Percentiles rank a stretch among this genome's conserved stretches.
phyloP scores from a whole-genome alignment of 2,329 filamentous ascomycete genomes.

The Lasiodiplodia theobromae region DNA sequence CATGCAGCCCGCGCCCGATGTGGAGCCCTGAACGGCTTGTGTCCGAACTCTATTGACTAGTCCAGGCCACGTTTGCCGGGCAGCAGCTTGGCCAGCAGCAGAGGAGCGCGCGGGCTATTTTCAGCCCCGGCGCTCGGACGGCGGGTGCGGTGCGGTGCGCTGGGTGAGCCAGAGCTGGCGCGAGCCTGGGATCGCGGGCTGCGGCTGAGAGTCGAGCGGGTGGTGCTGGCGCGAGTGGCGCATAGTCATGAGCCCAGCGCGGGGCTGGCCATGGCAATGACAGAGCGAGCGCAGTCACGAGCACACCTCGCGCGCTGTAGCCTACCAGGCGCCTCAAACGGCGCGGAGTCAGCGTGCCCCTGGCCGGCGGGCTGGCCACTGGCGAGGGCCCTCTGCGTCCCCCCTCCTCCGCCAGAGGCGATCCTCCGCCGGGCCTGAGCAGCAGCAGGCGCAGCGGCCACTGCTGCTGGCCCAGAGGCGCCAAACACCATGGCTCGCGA shows the following conservation, averaged over 20 bases:
- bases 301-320: background rate
- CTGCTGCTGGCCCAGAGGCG: background rate
- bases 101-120: constrained; percentile 20
- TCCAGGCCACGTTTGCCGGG: constrained; percentile 20
- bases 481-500: constrained; percentile 9
- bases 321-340: constrained; percentile 15
- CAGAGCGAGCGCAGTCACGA: constrained; percentile 19
- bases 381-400: constrained; percentile 16
- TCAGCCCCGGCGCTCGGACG: constrained; percentile 7
- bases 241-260: constrained; percentile 24
- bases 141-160: background rate
- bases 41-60: constrained; percentile 28
- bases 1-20: constrained; percentile 19
- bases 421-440: constrained; percentile 27
- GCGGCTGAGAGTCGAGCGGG: constrained; percentile 3
- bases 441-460: constrained; percentile 13
- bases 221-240: constrained; percentile 13
- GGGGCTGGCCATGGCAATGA: constrained; percentile 13
- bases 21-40: constrained; percentile 20
- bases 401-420: constrained; percentile 23
- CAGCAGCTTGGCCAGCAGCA: constrained; percentile 10
- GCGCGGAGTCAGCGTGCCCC: constrained; percentile 17
- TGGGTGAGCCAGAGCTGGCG: background rate
- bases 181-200: background rate
- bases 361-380: constrained; percentile 15